phyloP scores from a whole-genome alignment of 1,284 basidiomycete genomes.

The Bjerkandera adusta region DNA sequence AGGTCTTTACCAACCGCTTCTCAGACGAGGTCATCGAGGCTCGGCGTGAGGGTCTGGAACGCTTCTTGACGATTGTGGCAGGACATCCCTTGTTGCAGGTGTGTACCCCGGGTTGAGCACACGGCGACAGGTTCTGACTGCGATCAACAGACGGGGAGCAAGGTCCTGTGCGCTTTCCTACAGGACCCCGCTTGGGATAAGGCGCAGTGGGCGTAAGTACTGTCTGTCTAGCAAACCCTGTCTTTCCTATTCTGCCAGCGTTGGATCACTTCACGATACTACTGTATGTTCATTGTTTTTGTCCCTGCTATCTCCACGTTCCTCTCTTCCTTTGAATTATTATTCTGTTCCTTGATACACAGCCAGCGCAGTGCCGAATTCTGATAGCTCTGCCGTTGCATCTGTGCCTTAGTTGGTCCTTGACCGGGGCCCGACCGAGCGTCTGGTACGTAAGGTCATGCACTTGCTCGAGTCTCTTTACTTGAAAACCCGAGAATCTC shows the following conservation, averaged over 20 bases:
- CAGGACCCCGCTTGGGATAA: slow-evolving; percentile 90
- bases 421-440: too few relatives aligned
- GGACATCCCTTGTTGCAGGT: slow-evolving; percentile 97
- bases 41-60: slow-evolving; percentile 89
- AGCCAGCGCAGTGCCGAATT: too few relatives aligned
- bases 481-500: slow-evolving; percentile 1
- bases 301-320: too few relatives aligned
- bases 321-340: slow-evolving; percentile 4
- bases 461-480: too few relatives aligned
- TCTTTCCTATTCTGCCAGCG: too few relatives aligned
- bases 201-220: slow-evolving; percentile 62
- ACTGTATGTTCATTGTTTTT: too few relatives aligned
- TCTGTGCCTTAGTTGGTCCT: too few relatives aligned
- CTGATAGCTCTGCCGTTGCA: too few relatives aligned
- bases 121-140: background rate
- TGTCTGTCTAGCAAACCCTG: too few relatives aligned
- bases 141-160: slow-evolving; percentile 82
- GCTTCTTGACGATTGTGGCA: slow-evolving; percentile 95
- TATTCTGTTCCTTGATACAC: background rate
- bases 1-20: slow-evolving; percentile 95
- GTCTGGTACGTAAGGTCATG: too few relatives aligned
- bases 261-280: too few relatives aligned
- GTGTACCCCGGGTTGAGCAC: slow-evolving; percentile 23
- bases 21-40: slow-evolving; percentile 97
- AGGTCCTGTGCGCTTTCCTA: slow-evolving; percentile 94